A percentile compares a stretch with the other conserved stretches of the same genome.
These are phyloP conservation scores for Pugionium cornutum DNA, from an alignment of 345 rosid species.

Conservation along the genomic window DNA sequence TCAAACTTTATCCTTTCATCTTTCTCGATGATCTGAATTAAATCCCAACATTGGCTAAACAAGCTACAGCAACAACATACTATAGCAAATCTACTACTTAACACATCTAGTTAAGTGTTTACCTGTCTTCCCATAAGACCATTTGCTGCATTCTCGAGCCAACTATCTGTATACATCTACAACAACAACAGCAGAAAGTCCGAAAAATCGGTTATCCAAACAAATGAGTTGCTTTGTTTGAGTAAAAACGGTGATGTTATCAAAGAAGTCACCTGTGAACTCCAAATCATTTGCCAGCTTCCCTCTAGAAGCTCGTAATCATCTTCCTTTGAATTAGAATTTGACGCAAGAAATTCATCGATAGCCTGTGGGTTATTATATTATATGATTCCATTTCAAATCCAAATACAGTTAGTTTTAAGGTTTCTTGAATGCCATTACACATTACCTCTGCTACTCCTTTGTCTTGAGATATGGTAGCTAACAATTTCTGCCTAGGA, in stretches of 20 bases:
- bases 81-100: background rate
- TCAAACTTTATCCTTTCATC: conserved; percentile 66
- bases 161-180: conserved; percentile 87
- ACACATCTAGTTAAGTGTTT: conserved; percentile 9
- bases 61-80: conserved; percentile 1
- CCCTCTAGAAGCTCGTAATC: conserved; percentile 73
- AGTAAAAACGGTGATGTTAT: conserved; percentile 7
- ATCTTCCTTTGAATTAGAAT: conserved; percentile 37
- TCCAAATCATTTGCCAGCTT: conserved; percentile 97
- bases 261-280: conserved; percentile 68
- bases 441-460: conserved; percentile 59
- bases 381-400: conserved; percentile 9
- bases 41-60: conserved; percentile 4
- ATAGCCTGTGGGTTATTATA: conserved; percentile 55
- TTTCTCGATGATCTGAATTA: conserved; percentile 58
- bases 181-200: conserved; percentile 5
- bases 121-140: conserved; percentile 98
- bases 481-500: conserved; percentile 72
- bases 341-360: conserved; percentile 53
- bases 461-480: conserved; percentile 64
- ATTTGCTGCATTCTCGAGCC: conserved; percentile 90
- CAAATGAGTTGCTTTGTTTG: background rate
- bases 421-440: conserved; percentile 15
- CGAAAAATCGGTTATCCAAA: background rate
- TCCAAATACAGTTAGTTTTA: background rate